phyloP scores from a whole-genome alignment of 495 filamentous ascomycete species.

The Penicillium crystallinum region DNA sequence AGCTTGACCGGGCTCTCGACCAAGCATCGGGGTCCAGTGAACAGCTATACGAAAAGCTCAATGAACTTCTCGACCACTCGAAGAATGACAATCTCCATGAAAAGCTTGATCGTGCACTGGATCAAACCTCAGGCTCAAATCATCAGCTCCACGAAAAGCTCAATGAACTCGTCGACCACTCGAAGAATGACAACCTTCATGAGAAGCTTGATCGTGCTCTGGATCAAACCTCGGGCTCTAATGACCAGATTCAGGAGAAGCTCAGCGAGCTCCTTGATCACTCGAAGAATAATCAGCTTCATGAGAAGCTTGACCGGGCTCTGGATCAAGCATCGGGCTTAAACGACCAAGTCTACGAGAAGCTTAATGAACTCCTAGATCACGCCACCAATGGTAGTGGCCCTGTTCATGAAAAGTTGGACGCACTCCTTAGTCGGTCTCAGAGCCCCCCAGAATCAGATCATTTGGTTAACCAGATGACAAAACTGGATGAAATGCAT shows the following conservation, averaged over 20 bases:
- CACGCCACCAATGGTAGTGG: slow-evolving; percentile 47
- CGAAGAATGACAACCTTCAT: slow-evolving; percentile 39
- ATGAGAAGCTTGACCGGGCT: slow-evolving; percentile 48
- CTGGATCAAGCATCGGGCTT: slow-evolving; percentile 51
- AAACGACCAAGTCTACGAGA: slow-evolving; percentile 48
- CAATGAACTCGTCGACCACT: slow-evolving; percentile 65
- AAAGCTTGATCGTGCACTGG: no score
- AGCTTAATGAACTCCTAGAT: slow-evolving; percentile 57
- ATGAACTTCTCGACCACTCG: no score
- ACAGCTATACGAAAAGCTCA: no score
- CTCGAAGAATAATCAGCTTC: slow-evolving; percentile 40
- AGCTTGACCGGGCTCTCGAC: no score
- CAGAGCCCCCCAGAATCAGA: slow-evolving; percentile 28
- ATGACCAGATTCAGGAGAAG: slow-evolving; percentile 48
- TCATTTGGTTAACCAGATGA: slow-evolving; percentile 54
- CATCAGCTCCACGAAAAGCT: slow-evolving; percentile 71
- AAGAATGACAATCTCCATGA: no score
- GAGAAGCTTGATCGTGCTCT: slow-evolving; percentile 54
- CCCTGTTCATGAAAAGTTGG: slow-evolving; percentile 70
- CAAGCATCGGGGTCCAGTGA: no score
- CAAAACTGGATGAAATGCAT: slow-evolving; percentile 84
- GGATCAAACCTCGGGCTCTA: slow-evolving; percentile 44
- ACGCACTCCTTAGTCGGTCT: slow-evolving; percentile 31
- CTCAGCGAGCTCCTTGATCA: slow-evolving; percentile 56
- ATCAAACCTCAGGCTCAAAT: slow-evolving; percentile 3